Evolutionary conservation across 106 monocot genomes (phyloP).

Genomic region (Allium cepa): DNA sequence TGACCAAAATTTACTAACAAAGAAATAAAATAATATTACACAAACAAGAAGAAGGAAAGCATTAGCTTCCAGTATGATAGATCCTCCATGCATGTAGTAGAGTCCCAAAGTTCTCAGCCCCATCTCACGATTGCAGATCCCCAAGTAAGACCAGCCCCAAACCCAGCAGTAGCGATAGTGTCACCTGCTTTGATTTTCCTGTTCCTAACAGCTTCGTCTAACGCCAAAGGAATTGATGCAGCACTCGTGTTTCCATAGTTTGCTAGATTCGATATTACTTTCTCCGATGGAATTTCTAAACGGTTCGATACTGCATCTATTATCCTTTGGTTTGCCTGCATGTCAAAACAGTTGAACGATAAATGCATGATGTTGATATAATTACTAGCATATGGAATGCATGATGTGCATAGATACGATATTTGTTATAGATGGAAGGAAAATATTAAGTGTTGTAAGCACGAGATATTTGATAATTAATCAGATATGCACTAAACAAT

Average conservation of each 20-base stretch:
- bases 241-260: slow-evolving; percentile 98
- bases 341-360: neutral
- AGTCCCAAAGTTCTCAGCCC: slow-evolving; percentile 35
- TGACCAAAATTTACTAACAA: too few relatives aligned
- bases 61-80: too few relatives aligned
- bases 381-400: neutral
- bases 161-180: slow-evolving; percentile 66
- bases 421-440: neutral
- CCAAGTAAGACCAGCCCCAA: slow-evolving; percentile 96
- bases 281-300: slow-evolving; percentile 67
- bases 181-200: slow-evolving; percentile 66
- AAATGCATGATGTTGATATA: neutral
- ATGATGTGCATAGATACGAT: neutral
- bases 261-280: slow-evolving; percentile 86
- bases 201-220: slow-evolving; percentile 77
- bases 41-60: too few relatives aligned
- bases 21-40: too few relatives aligned
- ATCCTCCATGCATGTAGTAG: too few relatives aligned
- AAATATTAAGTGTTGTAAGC: neutral
- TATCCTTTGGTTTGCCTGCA: slow-evolving; percentile 85
- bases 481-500: neutral
- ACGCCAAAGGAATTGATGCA: slow-evolving; percentile 85
- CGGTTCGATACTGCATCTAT: slow-evolving; percentile 80
- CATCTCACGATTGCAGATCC: slow-evolving; percentile 79
- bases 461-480: neutral